Evolutionary conservation across 768 basidiomycete genomes (phyloP), one percentile per base, ranked within the genome.

Genomic region (Tricholoma saponaceum): DNA sequence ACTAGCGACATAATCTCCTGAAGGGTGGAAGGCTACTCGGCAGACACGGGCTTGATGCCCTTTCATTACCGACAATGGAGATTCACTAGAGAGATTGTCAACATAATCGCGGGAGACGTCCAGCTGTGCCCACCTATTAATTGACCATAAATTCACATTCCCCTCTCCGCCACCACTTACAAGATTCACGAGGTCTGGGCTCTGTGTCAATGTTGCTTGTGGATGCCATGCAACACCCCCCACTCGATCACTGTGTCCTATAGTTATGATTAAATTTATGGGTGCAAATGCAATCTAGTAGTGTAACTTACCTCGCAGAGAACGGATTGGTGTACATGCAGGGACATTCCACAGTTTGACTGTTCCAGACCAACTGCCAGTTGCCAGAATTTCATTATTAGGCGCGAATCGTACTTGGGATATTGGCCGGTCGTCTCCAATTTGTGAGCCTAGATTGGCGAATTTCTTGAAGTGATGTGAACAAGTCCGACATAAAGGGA

Each of bases 141-240:
- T 69, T 23, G 91, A 92, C 95, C 96, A 99, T 13, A 98, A 74
- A 67, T 92, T 85, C 51, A 98, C 82, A 61, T 79, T 83, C 51
- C 83, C 84, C 69, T 99, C 97, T 13, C 89, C 95, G 5, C 89
- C 96, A 37, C 95, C 92, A 59, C 93, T 96, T 2, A 84, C 95
- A 52, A 99, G 78, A 69, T 97, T 98, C 13, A 92, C 87, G 0
- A 79, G 54, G 60, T 83, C 76, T 68, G 82, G 72, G 54, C 78
- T 69, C 69, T 87, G 84, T 51, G 86, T 70, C 13, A 95, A 66
- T 0, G 95, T 97, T 16, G 96, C 95, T 65, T 86, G 77, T 0
- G 97, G 97, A 76, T 99, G 95, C 97, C 97, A 99, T 37, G 95
- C 95, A 46, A 98, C 87, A 18, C 97, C 97, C 51, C 97, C 94